Percentiles rank a stretch among this genome's conserved stretches.
phyloP scores from a whole-genome alignment of 2,329 filamentous ascomycete genomes.

The Fusarium fujikuroi region DNA sequence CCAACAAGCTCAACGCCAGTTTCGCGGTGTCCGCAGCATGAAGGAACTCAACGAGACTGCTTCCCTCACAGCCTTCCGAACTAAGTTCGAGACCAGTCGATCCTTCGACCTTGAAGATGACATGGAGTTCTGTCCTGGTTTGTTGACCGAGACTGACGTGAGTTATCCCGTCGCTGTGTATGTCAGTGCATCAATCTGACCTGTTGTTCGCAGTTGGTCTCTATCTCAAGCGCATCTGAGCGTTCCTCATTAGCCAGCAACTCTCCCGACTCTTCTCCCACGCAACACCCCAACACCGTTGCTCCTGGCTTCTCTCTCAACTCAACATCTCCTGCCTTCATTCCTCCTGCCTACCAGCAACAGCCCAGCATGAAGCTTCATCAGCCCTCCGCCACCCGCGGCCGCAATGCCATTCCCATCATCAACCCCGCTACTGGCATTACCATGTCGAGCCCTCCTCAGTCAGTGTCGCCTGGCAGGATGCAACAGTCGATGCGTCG shows the following conservation, averaged over 20 bases:
- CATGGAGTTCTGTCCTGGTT: slow-evolving; percentile 91
- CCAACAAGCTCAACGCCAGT: slow-evolving; percentile 88
- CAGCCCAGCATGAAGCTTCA: slow-evolving; percentile 81
- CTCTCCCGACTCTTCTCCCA: slow-evolving; percentile 90
- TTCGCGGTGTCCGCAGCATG: slow-evolving; percentile 84
- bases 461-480: slow-evolving; percentile 71
- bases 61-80: slow-evolving; percentile 80
- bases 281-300: slow-evolving; percentile 85
- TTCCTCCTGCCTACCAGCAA: slow-evolving; percentile 74
- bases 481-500: slow-evolving; percentile 67
- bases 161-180: slow-evolving; percentile 52
- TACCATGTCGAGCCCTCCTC: slow-evolving; percentile 87
- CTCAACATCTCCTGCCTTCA: slow-evolving; percentile 73
- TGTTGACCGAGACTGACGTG: slow-evolving; percentile 95
- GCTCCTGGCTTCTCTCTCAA: slow-evolving; percentile 80
- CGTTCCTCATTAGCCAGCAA: slow-evolving; percentile 94
- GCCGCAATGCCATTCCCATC: slow-evolving; percentile 96
- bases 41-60: slow-evolving; percentile 87
- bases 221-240: slow-evolving; percentile 92
- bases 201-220: slow-evolving; percentile 75
- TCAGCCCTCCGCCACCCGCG: slow-evolving; percentile 88
- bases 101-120: slow-evolving; percentile 98
- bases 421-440: slow-evolving; percentile 94
- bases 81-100: slow-evolving; percentile 87
- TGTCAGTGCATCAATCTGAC: slow-evolving; percentile 44